Base-by-base conservation (phyloP, 2,329 filamentous ascomycete genomes). In the Alternaria panax region DNA sequence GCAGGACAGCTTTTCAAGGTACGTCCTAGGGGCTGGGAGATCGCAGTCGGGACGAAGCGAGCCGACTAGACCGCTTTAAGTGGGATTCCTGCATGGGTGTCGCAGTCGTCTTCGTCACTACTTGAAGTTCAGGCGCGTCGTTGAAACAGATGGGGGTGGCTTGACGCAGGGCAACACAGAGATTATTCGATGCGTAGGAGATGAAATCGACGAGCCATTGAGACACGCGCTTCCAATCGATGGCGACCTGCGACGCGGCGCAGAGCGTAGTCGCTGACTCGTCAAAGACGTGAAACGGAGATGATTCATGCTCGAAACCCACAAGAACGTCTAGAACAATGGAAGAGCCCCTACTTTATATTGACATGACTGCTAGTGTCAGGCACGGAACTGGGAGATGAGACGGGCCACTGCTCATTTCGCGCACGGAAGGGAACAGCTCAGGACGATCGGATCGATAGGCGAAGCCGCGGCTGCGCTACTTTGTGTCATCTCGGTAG, bases 51-150 rank as follows among this genome's bases (percentile, higher is more conserved):
- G 46, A 50, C 46, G 57, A 59, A 56, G 57, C 57, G 57, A 59
- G 45, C 8, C n/a, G 22, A 20, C 57, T 59, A 56, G n/a, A 24
- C 30, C 11, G 8, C 18, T 45, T 59, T 25, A 5, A 24, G 52
- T 40, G 20, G 22, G 20, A 24, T 42, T 16, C 34, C 36, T 43
- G 46, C 57, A 59, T 56, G 52, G 45, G 41, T 28, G 6, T 38
- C 24, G 24, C 16, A 51, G 52, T 59, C 57, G 22, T 34, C 40
- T 51, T 51, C 57, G 57, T 59, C 57, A 59, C 52, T 45, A 59
- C 57, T 59, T 30, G 7, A 8, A n/a, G 27, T 12, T 25, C 18
- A 11, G 28, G 51, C 45, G 45, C 28, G 38, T 36, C 16, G 22
- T 27, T 12, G n/a, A 27, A 27, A 18, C 20, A 28, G 24, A 27